Percentiles rank a stretch among this genome's conserved stretches.
Evolutionary conservation across 768 basidiomycete species (phyloP).

Genomic region (Russula earlei): DNA sequence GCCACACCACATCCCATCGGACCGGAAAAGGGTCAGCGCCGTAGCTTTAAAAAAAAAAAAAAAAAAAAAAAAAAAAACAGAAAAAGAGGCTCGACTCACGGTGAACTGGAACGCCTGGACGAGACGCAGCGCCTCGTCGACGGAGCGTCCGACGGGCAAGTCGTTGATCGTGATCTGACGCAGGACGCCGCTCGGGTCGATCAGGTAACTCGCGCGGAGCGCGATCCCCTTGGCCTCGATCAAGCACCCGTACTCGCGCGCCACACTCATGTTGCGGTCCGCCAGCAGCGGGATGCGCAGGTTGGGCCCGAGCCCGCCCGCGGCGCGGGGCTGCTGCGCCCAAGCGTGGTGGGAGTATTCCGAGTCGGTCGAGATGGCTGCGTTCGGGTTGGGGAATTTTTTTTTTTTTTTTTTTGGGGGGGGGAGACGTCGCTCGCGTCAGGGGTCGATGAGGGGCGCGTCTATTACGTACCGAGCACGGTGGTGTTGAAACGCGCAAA

Average conservation of each 20-base stretch:
- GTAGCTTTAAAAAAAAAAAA: neutral
- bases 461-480: constrained; percentile 70
- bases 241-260: constrained; percentile 81
- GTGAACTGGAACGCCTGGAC: constrained; percentile 91
- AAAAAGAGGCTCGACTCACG: constrained; percentile 41
- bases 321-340: constrained; percentile 70
- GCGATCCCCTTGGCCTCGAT: constrained; percentile 84
- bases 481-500: constrained; percentile 67
- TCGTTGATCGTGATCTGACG: constrained; percentile 83
- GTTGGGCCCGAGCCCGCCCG: constrained; percentile 86
- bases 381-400: no score
- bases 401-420: no score
- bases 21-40: neutral
- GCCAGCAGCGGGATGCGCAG: constrained; percentile 78
- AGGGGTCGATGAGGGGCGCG: no score
- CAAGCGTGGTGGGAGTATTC: constrained; percentile 83
- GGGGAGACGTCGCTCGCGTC: no score
- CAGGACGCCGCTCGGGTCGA: constrained; percentile 73
- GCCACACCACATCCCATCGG: neutral
- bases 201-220: constrained; percentile 78
- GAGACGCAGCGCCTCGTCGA: constrained; percentile 85
- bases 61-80: neutral
- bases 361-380: constrained; percentile 83
- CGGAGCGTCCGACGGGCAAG: constrained; percentile 89
- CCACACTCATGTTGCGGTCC: constrained; percentile 69